phyloP scores from a whole-genome alignment of 208 protist species.

The Trypanosoma cruzi region DNA sequence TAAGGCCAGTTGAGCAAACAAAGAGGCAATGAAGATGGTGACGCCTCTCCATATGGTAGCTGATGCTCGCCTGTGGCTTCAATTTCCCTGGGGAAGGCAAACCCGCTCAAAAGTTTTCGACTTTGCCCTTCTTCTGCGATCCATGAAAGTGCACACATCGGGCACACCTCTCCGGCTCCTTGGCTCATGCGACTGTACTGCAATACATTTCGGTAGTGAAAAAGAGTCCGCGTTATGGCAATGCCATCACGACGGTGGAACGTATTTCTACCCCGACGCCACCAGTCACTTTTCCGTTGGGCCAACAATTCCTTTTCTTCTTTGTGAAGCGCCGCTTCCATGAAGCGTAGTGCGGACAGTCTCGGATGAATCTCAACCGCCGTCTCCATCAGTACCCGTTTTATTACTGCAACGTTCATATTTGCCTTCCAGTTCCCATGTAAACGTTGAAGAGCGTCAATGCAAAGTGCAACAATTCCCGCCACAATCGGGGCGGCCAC shows the following conservation, averaged over 20 bases:
- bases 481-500: conserved; percentile 95
- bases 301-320: not conserved
- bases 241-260: conserved; percentile 17
- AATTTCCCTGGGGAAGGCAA: conserved; percentile 27
- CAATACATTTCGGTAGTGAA: conserved; percentile 39
- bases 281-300: not conserved
- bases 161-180: conserved; percentile 61
- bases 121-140: conserved; percentile 15
- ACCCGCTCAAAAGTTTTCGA: not conserved
- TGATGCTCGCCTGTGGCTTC: conserved; percentile 26
- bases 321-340: conserved; percentile 11
- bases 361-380: conserved; percentile 22
- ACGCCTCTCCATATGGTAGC: not conserved
- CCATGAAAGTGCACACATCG: conserved; percentile 33
- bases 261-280: not conserved
- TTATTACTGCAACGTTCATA: conserved; percentile 31
- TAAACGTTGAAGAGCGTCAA: conserved; percentile 39
- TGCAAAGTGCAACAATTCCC: conserved; percentile 89
- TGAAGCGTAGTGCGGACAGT: conserved; percentile 3
- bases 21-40: not conserved
- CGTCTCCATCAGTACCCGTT: conserved; percentile 35
- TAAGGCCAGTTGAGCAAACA: conserved; percentile 88
- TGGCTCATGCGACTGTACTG: conserved; percentile 56
- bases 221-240: conserved; percentile 34
- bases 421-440: not conserved